Evolutionary conservation across 805 yeast genomes (phyloP).

Genomic region (Spathaspora gorwiae): DNA sequence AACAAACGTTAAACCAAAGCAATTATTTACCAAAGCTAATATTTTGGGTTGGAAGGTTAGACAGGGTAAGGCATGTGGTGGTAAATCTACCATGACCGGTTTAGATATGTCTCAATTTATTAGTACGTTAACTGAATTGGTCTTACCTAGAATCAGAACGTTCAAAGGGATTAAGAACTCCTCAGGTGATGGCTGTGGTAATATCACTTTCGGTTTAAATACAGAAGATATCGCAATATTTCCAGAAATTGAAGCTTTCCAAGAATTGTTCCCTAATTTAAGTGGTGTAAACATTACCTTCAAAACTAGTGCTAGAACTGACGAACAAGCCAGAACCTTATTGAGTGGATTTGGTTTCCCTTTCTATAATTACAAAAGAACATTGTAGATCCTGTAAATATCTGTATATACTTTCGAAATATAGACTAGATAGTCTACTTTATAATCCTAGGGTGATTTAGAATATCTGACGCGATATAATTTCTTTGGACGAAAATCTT

Average conservation of each 20-base stretch:
- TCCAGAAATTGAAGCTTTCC: slow-evolving; percentile 91
- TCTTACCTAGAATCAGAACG: slow-evolving; percentile 87
- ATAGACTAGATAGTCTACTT: too few relatives aligned
- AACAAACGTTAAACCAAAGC: slow-evolving; percentile 81
- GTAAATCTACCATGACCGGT: slow-evolving; percentile 72
- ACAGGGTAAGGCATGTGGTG: slow-evolving; percentile 88
- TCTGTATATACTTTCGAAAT: slow-evolving; percentile 1
- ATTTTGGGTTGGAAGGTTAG: slow-evolving; percentile 84
- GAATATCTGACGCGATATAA: too few relatives aligned
- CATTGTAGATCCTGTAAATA: slow-evolving; percentile 1
- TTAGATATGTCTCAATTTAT: slow-evolving; percentile 81
- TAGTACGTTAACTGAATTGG: slow-evolving; percentile 83
- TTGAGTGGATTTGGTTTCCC: slow-evolving; percentile 81
- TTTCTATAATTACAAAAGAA: slow-evolving; percentile 35
- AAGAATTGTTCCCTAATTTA: slow-evolving; percentile 82
- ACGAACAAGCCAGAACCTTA: slow-evolving; percentile 81
- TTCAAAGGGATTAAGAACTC: slow-evolving; percentile 72
- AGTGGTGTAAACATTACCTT: slow-evolving; percentile 83
- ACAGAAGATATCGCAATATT: slow-evolving; percentile 74
- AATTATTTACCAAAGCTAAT: slow-evolving; percentile 70
- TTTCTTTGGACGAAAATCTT: too few relatives aligned
- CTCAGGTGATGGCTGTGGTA: slow-evolving; percentile 83
- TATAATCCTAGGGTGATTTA: too few relatives aligned
- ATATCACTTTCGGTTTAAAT: slow-evolving; percentile 77
- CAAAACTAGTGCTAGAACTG: slow-evolving; percentile 86